Evolutionary conservation across 495 filamentous ascomycete genomes (phyloP).

Genomic region (Penicillium herquei): DNA sequence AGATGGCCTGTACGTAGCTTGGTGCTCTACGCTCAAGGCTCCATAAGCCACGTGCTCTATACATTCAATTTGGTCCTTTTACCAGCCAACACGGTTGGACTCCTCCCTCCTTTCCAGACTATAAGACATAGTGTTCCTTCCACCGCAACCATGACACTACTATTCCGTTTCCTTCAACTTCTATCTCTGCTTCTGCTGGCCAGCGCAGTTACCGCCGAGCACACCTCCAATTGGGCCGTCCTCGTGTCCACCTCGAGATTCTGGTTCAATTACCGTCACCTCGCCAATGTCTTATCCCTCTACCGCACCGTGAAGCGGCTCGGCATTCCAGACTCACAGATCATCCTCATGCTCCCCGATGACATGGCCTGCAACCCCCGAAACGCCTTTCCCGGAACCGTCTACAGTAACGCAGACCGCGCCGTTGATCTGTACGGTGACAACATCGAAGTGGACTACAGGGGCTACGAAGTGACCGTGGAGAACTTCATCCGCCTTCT

Average conservation of each 20-base stretch:
- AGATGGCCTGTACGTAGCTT: too few species aligned
- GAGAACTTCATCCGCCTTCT: slow-evolving; percentile 97
- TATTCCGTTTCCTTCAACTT: slow-evolving; percentile 29
- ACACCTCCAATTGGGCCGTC: slow-evolving; percentile 98
- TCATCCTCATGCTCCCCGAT: slow-evolving; percentile 98
- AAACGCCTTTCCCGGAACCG: slow-evolving; percentile 94
- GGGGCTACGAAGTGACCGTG: slow-evolving; percentile 97
- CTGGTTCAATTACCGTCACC: slow-evolving; percentile 99
- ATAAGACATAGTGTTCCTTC: slow-evolving; percentile 13
- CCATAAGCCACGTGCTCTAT: too few species aligned
- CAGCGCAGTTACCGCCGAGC: slow-evolving; percentile 59
- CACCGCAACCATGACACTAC: slow-evolving; percentile 24
- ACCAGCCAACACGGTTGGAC: neutral
- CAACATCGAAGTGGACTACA: slow-evolving; percentile 98
- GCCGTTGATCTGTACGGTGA: slow-evolving; percentile 95
- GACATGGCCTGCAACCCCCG: slow-evolving; percentile 99
- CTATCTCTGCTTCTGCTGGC: slow-evolving; percentile 46
- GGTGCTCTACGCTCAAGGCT: too few species aligned
- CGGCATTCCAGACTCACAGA: slow-evolving; percentile 96
- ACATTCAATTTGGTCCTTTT: neutral
- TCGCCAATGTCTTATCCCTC: slow-evolving; percentile 95
- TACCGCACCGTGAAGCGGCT: slow-evolving; percentile 98
- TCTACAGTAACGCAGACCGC: slow-evolving; percentile 97
- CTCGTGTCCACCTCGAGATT: slow-evolving; percentile 97
- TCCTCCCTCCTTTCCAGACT: slow-evolving; percentile 11